Conservation (phyloP, 495 filamentous ascomycete genomes). For the Xylaria sp. region DNA sequence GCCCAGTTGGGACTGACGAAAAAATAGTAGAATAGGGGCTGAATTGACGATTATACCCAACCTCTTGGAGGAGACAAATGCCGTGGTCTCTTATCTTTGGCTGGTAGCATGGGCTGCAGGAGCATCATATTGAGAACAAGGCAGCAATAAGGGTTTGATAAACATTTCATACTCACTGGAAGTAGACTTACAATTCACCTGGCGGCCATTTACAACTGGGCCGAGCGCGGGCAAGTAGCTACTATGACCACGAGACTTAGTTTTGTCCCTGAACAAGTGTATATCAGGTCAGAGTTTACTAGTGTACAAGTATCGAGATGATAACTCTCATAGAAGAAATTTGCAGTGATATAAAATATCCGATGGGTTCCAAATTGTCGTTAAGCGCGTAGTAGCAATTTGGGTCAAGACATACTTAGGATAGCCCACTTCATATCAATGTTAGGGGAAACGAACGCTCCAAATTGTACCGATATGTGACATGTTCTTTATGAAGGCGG, state of each 20-base stretch:
- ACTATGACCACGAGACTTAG: not conserved
- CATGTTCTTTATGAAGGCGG: too few relatives aligned
- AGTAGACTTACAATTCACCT: too few relatives aligned
- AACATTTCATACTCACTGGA: not conserved
- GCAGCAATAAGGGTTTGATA: not conserved
- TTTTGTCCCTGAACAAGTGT: not conserved
- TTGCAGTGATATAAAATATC: not conserved
- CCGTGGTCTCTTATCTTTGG: not conserved
- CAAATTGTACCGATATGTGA: too few relatives aligned
- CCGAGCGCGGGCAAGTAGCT: not conserved
- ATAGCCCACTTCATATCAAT: too few relatives aligned
- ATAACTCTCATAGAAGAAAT: not conserved
- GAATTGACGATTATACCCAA: not conserved
- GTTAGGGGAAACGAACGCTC: too few relatives aligned
- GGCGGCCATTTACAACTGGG: not conserved
- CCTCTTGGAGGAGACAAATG: not conserved
- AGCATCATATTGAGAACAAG: not conserved
- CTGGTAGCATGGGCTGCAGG: not conserved
- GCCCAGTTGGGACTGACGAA: conserved; percentile 9
- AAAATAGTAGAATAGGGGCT: conserved; percentile 11
- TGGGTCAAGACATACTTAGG: too few relatives aligned
- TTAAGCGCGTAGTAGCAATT: too few relatives aligned
- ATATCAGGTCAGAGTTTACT: not conserved
- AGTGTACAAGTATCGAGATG: not conserved
- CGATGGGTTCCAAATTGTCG: too few relatives aligned